Base-by-base conservation (phyloP, 495 filamentous ascomycete species). In the Usnea hakonensis region DNA sequence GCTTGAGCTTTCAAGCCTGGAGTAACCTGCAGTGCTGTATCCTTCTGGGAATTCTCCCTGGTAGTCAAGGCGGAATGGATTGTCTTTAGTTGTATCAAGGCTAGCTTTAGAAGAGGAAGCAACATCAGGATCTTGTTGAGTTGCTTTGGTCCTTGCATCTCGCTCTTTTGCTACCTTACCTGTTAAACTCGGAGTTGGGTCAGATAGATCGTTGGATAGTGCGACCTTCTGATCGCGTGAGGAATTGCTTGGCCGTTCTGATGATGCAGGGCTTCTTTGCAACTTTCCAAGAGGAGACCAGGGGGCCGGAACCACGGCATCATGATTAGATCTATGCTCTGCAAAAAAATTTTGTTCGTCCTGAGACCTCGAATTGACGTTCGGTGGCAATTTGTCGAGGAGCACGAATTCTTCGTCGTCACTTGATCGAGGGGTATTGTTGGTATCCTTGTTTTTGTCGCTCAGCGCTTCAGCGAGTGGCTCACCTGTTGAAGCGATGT, bases 61-160 rank as follows among this genome's bases (percentile, higher is more conserved):
- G 30, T 62, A 65, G 13, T 62, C 59, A 19, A 53, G 54, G 17
- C 58, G 59, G 43, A 62, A 65, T 4, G 64, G 59, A 16, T 62
- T 65, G 41, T 62, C 35, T 14, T 38, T 36, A 35, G 41, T 3
- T n/a, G 21, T 5, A 3, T 46, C 53, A 6, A 5, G 21, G 19
- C 21, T 5, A 28, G 43, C 16, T 32, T 32, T 21, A 44, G 36
- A 9, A 16, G 23, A 17, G 32, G 40, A 30, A 30, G 21, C 9
- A 52, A 21, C 23, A 40, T n/a, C 36, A 16, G 5, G 28, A 26
- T 48, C n/a, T 17, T 16, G 5, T 14, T 54, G 5, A 11, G 23
- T 26, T 52, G 7, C 36, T 6, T 53, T n/a, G 19, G 48, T 14
- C 30, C 10, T 1, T 14, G 30, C n/a, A 61, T 54, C 36, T n/a